phyloP scores from a whole-genome alignment of 768 basidiomycete genomes.

The Chalciporus piperatus region DNA sequence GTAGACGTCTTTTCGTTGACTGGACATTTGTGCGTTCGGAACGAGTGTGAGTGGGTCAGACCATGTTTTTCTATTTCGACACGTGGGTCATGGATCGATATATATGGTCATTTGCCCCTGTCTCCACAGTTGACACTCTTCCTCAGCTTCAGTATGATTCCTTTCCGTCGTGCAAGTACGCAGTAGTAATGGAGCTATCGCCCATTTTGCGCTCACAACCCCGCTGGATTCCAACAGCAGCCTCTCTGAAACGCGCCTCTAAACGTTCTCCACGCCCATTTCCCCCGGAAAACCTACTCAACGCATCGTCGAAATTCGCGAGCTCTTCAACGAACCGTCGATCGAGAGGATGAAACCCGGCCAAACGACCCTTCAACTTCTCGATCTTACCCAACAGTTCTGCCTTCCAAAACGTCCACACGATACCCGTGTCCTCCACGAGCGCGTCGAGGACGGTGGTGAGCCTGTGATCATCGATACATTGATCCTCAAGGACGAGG shows the following conservation, averaged over 20 bases:
- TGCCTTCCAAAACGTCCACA: constrained; percentile 5
- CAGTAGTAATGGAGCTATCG: not conserved
- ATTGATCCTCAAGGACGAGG: constrained; percentile 3
- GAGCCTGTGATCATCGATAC: not conserved
- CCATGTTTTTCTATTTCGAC: not conserved
- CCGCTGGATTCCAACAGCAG: not conserved
- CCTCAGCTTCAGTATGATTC: too few relatives aligned
- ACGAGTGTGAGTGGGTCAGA: not conserved
- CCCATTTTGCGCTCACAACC: not conserved
- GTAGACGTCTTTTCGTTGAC: constrained; percentile 58
- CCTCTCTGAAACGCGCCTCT: not conserved
- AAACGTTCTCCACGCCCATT: not conserved
- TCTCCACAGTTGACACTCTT: not conserved
- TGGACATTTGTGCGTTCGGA: constrained; percentile 12
- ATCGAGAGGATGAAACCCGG: not conserved
- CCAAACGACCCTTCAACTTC: not conserved
- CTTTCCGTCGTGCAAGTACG: too few relatives aligned
- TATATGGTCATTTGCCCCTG: not conserved
- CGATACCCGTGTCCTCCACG: constrained; percentile 1
- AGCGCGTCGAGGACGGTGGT: not conserved
- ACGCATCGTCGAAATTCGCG: not conserved
- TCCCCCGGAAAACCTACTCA: not conserved
- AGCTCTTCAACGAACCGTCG: not conserved
- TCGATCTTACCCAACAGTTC: not conserved
- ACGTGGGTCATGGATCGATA: not conserved